phyloP scores from a whole-genome alignment of 2,329 filamentous ascomycete genomes.

The Fusarium aywerte region DNA sequence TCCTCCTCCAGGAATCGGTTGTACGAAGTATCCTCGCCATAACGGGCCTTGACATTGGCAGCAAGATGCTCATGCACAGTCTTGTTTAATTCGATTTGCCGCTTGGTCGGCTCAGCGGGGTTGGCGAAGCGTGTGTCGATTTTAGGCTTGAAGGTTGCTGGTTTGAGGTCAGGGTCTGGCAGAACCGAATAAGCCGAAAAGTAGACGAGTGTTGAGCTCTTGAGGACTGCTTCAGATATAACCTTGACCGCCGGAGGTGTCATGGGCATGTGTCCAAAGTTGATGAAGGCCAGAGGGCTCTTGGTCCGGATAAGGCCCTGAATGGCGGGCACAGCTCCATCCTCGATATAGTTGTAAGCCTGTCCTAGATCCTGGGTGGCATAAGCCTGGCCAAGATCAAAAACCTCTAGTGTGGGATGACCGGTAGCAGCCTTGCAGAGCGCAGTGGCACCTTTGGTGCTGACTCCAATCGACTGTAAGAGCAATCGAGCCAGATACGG shows the following conservation, averaged over 20 bases:
- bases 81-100: constrained; percentile 46
- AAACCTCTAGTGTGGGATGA: constrained; percentile 51
- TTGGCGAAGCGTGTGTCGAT: constrained; percentile 42
- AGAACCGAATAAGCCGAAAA: constrained; percentile 53
- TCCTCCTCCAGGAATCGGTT: constrained; percentile 50
- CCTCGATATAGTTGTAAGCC: constrained; percentile 61
- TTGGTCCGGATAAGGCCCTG: constrained; percentile 49
- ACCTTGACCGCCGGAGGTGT: constrained; percentile 45
- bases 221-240: constrained; percentile 47
- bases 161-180: constrained; percentile 41
- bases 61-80: constrained; percentile 48
- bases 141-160: constrained; percentile 48
- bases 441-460: constrained; percentile 52
- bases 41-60: constrained; percentile 48
- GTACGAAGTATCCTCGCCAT: constrained; percentile 49
- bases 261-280: constrained; percentile 54
- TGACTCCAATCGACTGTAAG: constrained; percentile 58
- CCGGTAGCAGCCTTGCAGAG: constrained; percentile 52
- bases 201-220: constrained; percentile 51
- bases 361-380: constrained; percentile 58
- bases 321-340: constrained; percentile 51
- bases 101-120: constrained; percentile 38
- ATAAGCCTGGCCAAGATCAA: constrained; percentile 60
- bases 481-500: constrained; percentile 51
- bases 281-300: constrained; percentile 54